These are phyloP conservation scores for Triticum monococcum DNA, from an alignment of 176 grass and related monocot genomes.

Conservation along the genomic window DNA sequence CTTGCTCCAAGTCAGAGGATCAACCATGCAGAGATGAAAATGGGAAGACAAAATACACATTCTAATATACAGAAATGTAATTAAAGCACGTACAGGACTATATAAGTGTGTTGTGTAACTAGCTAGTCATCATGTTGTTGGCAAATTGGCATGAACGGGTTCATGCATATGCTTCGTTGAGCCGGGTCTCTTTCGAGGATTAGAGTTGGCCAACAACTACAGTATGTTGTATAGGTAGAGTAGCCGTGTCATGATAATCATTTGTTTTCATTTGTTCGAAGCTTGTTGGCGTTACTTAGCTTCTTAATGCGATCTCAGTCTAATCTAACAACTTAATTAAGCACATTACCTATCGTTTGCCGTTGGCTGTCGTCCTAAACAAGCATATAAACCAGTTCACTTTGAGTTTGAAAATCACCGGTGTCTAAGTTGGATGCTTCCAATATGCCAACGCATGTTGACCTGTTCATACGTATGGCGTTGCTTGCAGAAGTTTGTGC, in stretches of 20 bases:
- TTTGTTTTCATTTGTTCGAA: not conserved
- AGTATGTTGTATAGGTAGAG: not conserved
- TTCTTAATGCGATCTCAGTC: not conserved
- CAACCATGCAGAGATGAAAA: not conserved
- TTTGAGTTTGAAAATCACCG: not conserved
- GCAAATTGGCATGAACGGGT: not conserved
- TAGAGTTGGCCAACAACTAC: not conserved
- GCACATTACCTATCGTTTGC: not conserved
- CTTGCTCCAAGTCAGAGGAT: not conserved
- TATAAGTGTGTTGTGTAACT: too few species aligned
- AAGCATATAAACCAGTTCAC: not conserved
- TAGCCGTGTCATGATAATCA: too few species aligned
- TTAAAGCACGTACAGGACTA: not conserved
- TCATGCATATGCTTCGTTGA: not conserved
- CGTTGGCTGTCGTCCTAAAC: constrained; percentile 13
- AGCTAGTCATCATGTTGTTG: too few species aligned
- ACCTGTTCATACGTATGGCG: not conserved
- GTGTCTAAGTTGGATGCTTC: constrained; percentile 1
- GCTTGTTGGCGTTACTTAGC: not conserved
- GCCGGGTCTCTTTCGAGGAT: not conserved
- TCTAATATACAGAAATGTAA: not conserved
- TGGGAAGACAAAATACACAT: not conserved
- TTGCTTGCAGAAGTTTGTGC: not conserved
- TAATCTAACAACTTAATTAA: not conserved
- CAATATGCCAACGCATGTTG: constrained; percentile 8